Percentiles rank a stretch among this genome's conserved stretches.
Conservation (phyloP, 306 rosid genomes). For the Coriaria nepalensis region DNA sequence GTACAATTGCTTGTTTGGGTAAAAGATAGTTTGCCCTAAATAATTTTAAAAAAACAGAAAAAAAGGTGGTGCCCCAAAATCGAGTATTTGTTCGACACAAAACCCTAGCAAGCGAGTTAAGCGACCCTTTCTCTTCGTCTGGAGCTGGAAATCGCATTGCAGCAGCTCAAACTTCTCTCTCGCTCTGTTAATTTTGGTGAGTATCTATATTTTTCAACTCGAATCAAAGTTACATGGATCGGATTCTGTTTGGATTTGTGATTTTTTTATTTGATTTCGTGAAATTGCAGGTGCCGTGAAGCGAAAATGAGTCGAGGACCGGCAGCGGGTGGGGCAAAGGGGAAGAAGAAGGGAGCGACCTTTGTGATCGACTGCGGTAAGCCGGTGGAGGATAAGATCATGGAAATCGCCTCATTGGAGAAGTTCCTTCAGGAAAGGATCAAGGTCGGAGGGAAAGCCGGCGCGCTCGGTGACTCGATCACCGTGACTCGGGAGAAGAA, state of each 20-base stretch:
- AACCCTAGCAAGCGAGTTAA: too few species aligned
- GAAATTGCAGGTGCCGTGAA: background rate
- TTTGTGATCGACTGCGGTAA: slow-evolving; percentile 82
- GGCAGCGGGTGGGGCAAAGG: slow-evolving; percentile 47
- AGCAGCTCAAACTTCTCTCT: background rate
- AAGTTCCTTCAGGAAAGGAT: slow-evolving; percentile 92
- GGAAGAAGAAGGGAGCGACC: slow-evolving; percentile 77
- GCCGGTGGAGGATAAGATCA: slow-evolving; percentile 94
- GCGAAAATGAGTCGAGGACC: slow-evolving; percentile 71
- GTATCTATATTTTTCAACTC: too few species aligned
- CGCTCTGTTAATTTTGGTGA: background rate
- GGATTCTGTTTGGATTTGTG: background rate
- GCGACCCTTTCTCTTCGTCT: too few species aligned
- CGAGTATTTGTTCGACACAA: too few species aligned
- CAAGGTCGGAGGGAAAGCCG: slow-evolving; percentile 90
- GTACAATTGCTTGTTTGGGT: too few species aligned
- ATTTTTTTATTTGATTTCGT: slow-evolving; percentile 1
- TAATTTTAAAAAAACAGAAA: too few species aligned
- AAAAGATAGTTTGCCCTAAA: too few species aligned
- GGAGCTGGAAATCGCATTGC: background rate
- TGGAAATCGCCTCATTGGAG: slow-evolving; percentile 93
- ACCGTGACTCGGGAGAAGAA: slow-evolving; percentile 43
- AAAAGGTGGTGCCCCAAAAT: too few species aligned
- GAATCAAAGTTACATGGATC: too few species aligned
- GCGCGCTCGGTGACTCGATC: slow-evolving; percentile 54